Percentiles rank a stretch among this genome's conserved stretches.
Evolutionary conservation across 2,329 filamentous ascomycete genomes (phyloP).

Genomic region (Claviceps maximensis): DNA sequence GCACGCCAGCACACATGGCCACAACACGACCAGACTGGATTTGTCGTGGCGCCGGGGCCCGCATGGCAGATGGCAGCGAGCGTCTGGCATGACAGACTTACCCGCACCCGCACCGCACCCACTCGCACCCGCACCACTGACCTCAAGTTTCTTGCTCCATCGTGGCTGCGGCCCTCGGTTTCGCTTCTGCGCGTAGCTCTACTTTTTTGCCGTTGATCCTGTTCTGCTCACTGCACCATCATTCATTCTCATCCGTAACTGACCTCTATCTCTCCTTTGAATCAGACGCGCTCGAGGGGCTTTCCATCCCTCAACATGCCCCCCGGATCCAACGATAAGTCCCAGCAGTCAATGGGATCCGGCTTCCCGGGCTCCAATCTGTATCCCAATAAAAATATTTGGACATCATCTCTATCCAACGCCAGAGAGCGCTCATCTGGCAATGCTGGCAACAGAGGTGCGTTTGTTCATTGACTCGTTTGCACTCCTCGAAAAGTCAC

Average conservation of each 20-base stretch:
- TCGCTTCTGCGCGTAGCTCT: slow-evolving; percentile 7
- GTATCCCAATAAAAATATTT: slow-evolving; percentile 23
- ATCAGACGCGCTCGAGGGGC: slow-evolving; percentile 23
- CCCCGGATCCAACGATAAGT: slow-evolving; percentile 18
- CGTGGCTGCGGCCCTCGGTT: not conserved
- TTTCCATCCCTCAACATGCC: slow-evolving; percentile 27
- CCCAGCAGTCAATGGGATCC: slow-evolving; percentile 25
- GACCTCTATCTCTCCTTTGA: slow-evolving; percentile 7
- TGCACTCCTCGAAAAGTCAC: not conserved
- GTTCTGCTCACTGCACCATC: slow-evolving; percentile 2
- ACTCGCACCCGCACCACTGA: slow-evolving; percentile 1
- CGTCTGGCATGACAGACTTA: not conserved
- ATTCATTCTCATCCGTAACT: slow-evolving; percentile 8
- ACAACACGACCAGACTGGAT: not conserved
- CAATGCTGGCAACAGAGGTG: slow-evolving; percentile 29
- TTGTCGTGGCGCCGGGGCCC: not conserved
- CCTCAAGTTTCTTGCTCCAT: not conserved
- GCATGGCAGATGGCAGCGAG: too few relatives aligned
- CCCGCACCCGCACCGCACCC: slow-evolving; percentile 6
- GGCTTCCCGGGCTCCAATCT: slow-evolving; percentile 22
- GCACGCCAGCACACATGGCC: not conserved
- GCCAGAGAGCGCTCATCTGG: slow-evolving; percentile 27
- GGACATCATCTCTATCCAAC: slow-evolving; percentile 28
- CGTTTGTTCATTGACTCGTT: slow-evolving; percentile 8
- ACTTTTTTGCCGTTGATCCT: slow-evolving; percentile 7